Percentiles rank a stretch among this genome's conserved stretches.
These are phyloP conservation scores for Fusarium devonianum DNA, from an alignment of 2,329 filamentous ascomycete species.

Conservation along the genomic window DNA sequence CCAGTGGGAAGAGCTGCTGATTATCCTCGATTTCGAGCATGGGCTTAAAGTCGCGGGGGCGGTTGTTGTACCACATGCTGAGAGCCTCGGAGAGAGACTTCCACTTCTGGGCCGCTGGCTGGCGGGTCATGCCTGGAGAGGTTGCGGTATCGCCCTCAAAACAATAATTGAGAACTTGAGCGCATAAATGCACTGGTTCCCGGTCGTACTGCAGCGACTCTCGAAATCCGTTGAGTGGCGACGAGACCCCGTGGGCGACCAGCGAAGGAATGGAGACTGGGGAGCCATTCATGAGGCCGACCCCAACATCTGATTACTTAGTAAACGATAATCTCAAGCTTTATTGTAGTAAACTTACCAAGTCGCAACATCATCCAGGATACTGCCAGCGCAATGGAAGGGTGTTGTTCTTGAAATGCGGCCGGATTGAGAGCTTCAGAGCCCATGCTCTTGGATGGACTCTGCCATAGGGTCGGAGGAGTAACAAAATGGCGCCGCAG, in stretches of 20 bases:
- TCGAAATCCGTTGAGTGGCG: conserved; percentile 26
- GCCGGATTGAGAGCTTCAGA: conserved; percentile 24
- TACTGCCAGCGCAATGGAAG: conserved; percentile 21
- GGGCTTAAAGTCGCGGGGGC: conserved; percentile 45
- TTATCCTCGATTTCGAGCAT: conserved; percentile 45
- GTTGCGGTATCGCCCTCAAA: conserved; percentile 24
- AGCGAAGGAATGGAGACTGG: conserved; percentile 39
- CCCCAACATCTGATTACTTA: conserved; percentile 37
- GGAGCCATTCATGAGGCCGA: conserved; percentile 40
- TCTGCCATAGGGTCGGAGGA: conserved; percentile 33
- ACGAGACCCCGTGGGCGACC: conserved; percentile 27
- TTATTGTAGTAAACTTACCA: conserved; percentile 23
- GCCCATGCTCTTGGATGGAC: conserved; percentile 21
- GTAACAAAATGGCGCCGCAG: conserved; percentile 27
- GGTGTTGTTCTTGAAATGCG: conserved; percentile 25
- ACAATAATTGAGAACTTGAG: conserved; percentile 47
- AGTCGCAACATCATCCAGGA: conserved; percentile 41
- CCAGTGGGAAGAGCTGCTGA: conserved; percentile 44
- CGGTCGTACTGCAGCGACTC: conserved; percentile 34
- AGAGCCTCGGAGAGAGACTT: conserved; percentile 44
- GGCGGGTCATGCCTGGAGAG: conserved; percentile 16
- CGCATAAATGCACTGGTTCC: conserved; percentile 45
- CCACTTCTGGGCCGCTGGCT: conserved; percentile 41
- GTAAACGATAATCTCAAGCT: background rate
- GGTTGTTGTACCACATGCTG: conserved; percentile 44